A percentile compares a stretch with the other conserved stretches of the same genome.
These are phyloP conservation scores for Neostapfia colusana DNA, from an alignment of 176 grass and related monocot species.

Conservation along the genomic window DNA sequence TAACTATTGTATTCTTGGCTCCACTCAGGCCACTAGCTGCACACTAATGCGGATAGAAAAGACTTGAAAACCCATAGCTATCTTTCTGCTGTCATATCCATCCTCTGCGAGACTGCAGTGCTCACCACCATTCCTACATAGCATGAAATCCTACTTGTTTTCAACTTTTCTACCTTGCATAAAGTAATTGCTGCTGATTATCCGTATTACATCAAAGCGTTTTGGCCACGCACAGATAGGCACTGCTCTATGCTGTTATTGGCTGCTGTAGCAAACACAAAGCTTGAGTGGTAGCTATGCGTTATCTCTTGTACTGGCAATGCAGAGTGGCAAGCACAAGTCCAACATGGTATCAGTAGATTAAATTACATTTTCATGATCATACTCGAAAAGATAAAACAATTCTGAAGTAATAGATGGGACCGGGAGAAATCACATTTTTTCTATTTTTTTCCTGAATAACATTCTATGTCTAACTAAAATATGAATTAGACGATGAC, in stretches of 20 bases:
- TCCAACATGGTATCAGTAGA: background rate
- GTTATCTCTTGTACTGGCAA: background rate
- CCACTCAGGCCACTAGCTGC: slow-evolving; percentile 3
- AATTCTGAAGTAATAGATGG: background rate
- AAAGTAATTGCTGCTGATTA: slow-evolving; percentile 32
- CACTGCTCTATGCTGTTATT: slow-evolving; percentile 34
- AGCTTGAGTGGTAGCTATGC: slow-evolving; percentile 23
- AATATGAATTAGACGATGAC: background rate
- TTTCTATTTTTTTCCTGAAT: background rate
- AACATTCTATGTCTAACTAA: too few species aligned
- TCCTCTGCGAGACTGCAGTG: background rate
- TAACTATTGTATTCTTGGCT: slow-evolving; percentile 10
- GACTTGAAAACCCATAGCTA: slow-evolving; percentile 25
- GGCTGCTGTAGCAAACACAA: background rate
- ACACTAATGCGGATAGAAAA: slow-evolving; percentile 27
- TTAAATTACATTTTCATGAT: slow-evolving; percentile 35
- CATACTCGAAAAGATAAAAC: slow-evolving; percentile 19
- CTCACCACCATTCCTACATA: slow-evolving; percentile 24
- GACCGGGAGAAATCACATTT: slow-evolving; percentile 3
- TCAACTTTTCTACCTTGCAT: slow-evolving; percentile 16
- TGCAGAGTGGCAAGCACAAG: background rate
- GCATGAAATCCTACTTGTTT: slow-evolving; percentile 9
- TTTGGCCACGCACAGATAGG: slow-evolving; percentile 40
- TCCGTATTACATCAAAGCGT: slow-evolving; percentile 33
- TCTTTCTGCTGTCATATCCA: slow-evolving; percentile 7